phyloP scores from a whole-genome alignment of 176 grass and related monocot genomes.

The Oryza meyeriana region DNA sequence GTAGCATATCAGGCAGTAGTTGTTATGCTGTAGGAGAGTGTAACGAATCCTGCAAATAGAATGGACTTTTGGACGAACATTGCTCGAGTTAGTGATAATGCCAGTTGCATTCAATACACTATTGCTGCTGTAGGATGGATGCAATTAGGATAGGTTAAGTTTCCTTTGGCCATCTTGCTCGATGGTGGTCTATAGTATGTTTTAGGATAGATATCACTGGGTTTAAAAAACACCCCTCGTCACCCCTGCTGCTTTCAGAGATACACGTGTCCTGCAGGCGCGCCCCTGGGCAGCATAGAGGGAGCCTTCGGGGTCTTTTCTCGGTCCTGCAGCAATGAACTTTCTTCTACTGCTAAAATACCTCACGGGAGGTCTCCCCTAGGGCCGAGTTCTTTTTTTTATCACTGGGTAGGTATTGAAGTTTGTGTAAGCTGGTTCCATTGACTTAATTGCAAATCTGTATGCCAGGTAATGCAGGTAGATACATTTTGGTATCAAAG shows the following conservation, averaged over 20 bases:
- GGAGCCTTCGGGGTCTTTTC: no score
- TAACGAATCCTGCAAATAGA: neutral
- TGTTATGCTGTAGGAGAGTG: neutral
- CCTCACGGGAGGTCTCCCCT: no score
- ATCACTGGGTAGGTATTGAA: neutral
- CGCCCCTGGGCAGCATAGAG: no score
- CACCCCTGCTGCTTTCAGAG: no score
- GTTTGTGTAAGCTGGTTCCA: neutral
- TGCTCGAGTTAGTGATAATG: neutral
- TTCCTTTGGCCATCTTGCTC: neutral
- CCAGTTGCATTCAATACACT: slow-evolving; percentile 14
- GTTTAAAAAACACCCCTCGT: no score
- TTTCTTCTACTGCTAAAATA: no score
- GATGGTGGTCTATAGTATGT: neutral
- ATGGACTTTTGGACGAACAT: neutral
- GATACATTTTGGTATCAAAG: neutral
- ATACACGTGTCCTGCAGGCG: no score
- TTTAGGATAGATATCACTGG: neutral
- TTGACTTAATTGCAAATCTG: slow-evolving; percentile 3
- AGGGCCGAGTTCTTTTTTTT: no score
- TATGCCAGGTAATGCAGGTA: neutral
- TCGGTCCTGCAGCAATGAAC: no score
- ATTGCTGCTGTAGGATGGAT: neutral
- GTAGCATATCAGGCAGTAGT: neutral
- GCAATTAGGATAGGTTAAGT: neutral